These are phyloP conservation scores for Barnettozyma hawaiiensis DNA, from an alignment of 1,139 yeast genomes.

Conservation along the genomic window DNA sequence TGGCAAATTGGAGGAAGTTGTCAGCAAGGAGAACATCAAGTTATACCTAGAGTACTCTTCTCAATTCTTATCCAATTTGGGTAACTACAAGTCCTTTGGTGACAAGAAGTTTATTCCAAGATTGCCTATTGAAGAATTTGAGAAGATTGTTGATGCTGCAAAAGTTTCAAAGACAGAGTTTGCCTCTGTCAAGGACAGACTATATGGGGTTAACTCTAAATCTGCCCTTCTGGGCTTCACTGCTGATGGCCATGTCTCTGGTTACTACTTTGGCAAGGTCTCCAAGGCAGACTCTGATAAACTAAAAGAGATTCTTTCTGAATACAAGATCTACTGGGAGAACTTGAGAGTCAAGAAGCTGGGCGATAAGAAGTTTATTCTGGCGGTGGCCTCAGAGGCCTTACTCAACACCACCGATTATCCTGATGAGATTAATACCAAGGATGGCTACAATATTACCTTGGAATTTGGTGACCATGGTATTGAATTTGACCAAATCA, in stretches of 20 bases:
- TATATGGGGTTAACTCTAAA: constrained; percentile 47
- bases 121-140: constrained; percentile 43
- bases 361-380: constrained; percentile 40
- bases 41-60: constrained; percentile 71
- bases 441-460: constrained; percentile 34
- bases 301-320: constrained; percentile 58
- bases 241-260: constrained; percentile 65
- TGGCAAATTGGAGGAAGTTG: constrained; percentile 6
- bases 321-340: constrained; percentile 68
- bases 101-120: constrained; percentile 80
- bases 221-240: constrained; percentile 69
- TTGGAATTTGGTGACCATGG: constrained; percentile 75
- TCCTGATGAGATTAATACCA: constrained; percentile 32
- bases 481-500: constrained; percentile 56
- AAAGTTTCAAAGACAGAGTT: constrained; percentile 37
- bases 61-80: constrained; percentile 74
- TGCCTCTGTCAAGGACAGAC: constrained; percentile 38
- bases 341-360: constrained; percentile 66
- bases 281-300: constrained; percentile 58
- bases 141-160: constrained; percentile 33
- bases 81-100: constrained; percentile 87
- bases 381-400: constrained; percentile 57
- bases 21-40: constrained; percentile 31
- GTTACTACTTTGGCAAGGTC: constrained; percentile 55
- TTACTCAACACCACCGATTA: constrained; percentile 37